Evolutionary conservation across 1,284 basidiomycete genomes (phyloP), one percentile per base, ranked within the genome.

Genomic region (Leccinum insolens): DNA sequence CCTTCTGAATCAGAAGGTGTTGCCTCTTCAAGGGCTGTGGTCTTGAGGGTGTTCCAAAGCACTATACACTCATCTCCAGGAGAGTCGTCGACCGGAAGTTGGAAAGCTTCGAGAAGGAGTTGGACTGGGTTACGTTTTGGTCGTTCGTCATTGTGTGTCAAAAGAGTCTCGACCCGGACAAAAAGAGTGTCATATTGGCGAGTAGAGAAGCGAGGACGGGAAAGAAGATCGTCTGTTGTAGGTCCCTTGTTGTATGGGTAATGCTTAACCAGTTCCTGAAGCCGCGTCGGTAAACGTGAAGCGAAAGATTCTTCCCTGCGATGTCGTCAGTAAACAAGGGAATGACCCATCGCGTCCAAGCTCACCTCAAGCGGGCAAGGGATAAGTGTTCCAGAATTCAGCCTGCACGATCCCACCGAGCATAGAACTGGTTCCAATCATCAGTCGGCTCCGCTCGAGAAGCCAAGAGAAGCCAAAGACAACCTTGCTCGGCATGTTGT

Each of bases 371-470:
- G 68, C 85, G 83, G 14, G 88, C 83, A 67, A 93, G 80, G 79
- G 92, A 92, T 7, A 93, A 68, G 76, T 93, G 92, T 72, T 93
- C 92, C 61, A 93, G 74, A 58, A 90, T 85, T 25, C 90, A 81
- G 31, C 90, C 92, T 22, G 86, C 84, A 34, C 83, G 82, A 72
- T 93, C 89, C 92, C 92, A 93, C 31, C 87, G 83, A 3, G 81
- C 79, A 76, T 93, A 93, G 74, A 93, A 92, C n/a, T 61, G 66
- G 25, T 62, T 66, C 76, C 77, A 77, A 67, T 88, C 85, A 66
- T 90, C 88, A 1, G 77, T 80, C 14, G 80, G 78, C 57, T 83
- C 80, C 5, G 82, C 78, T 17, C 84, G 79, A 41, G 82, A 80
- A 1, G 83, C 75, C 3, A 83, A 80, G 11, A 93, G 78, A 22